Evolutionary conservation across 192 early-diverging fungal species (phyloP), one percentile per base, ranked within the genome.

Genomic region (Bifiguratus adelaidae): DNA sequence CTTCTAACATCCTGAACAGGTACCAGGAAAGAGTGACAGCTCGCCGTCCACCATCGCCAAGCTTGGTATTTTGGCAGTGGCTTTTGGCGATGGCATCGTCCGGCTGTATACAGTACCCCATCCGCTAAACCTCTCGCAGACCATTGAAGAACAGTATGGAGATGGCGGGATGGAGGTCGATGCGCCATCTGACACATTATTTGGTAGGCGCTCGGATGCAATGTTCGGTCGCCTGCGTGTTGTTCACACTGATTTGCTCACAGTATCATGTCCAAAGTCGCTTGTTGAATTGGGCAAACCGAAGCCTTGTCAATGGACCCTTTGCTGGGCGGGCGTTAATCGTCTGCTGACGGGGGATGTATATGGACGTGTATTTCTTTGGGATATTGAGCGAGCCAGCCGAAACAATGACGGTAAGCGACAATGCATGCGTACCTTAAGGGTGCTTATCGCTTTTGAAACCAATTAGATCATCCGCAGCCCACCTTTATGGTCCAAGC

Each of bases 21-120:
- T 7, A 22, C 6, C 11, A 51, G 37, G 3, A 12, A 28, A 13
- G 15, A 26, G 11, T 35, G 20, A 16, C 35, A 7, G 13, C 40
- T 5, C 8, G 18, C 19, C 4, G 22, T 13, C 23, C 7, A 9
- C 8, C 21, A 27, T 55, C 15, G 41, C 58, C 3, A 62, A 54
- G 45, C 30, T 70, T 9, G 68, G 68, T 6, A 53, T 70, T 15
- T 8, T 70, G 15, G 56, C 63, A 11, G 41, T 36, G 21, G 38
- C 40, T 11, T 62, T 58, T 26, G 64, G 68, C 4, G 56, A 67
- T 53, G 52, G 60, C 5, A 36, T 41, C 15, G 37, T 62, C 9
- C 30, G 60, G 12, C 42, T 53, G 13, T 41, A 59, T 19, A 52
- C 52, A 5, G 48, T 70, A 2, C 68, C 68, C 20, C 50, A 62